phyloP scores from a whole-genome alignment of 2,329 filamentous ascomycete species.

The Peltaster fructicola region DNA sequence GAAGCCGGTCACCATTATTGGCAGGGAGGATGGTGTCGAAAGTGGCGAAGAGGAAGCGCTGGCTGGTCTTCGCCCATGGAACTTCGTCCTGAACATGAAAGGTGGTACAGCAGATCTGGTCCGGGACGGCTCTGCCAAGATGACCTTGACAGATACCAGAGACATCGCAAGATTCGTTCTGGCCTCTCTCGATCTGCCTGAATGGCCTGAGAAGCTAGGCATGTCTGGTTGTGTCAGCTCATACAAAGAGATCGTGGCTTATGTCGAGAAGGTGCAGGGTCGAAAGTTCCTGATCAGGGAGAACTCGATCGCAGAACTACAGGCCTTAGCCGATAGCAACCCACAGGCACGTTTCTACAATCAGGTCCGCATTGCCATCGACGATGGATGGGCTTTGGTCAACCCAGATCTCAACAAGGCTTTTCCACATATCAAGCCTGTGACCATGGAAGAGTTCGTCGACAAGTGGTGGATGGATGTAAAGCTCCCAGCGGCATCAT shows the following conservation, averaged over 20 bases:
- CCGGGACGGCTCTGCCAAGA: conserved; percentile 27
- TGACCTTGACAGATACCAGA: conserved; percentile 31
- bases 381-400: conserved; percentile 11
- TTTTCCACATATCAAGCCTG: conserved; percentile 13
- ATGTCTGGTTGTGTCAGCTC: conserved; percentile 14
- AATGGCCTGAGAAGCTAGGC: conserved; percentile 28
- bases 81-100: conserved; percentile 28
- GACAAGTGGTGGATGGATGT: conserved; percentile 16
- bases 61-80: conserved; percentile 19
- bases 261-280: conserved; percentile 13
- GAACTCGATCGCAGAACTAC: conserved; percentile 10
- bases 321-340: conserved; percentile 5
- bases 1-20: conserved; percentile 9
- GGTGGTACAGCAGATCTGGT: conserved; percentile 31
- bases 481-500: conserved; percentile 10
- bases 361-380: conserved; percentile 11
- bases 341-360: conserved; percentile 15
- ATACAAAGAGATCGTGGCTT: conserved; percentile 11
- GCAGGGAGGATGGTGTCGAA: conserved; percentile 7
- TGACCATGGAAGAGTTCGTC: conserved; percentile 11
- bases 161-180: conserved; percentile 33
- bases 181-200: conserved; percentile 22
- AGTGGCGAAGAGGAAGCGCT: conserved; percentile 16
- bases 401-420: conserved; percentile 12
- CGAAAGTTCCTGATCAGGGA: conserved; percentile 13